These are phyloP conservation scores for Senna tora DNA, from an alignment of 306 rosid genomes.

Conservation along the genomic window DNA sequence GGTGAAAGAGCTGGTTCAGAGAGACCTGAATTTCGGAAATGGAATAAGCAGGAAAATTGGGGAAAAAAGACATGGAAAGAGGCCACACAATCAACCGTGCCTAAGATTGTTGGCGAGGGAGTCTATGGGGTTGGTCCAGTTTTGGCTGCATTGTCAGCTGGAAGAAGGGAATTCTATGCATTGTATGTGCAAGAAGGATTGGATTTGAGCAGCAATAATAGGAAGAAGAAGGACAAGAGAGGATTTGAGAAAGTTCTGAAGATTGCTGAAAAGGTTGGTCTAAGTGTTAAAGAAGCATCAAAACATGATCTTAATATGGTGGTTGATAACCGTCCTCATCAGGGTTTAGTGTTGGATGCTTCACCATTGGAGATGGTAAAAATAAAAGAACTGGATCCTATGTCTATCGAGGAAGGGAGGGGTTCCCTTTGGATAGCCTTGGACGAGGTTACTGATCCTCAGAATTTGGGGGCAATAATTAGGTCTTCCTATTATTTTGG, in stretches of 20 bases:
- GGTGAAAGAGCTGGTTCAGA: constrained; percentile 51
- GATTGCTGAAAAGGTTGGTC: constrained; percentile 71
- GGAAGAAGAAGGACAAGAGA: constrained; percentile 97
- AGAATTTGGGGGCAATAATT: constrained; percentile 89
- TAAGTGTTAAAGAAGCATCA: constrained; percentile 66
- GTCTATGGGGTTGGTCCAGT: constrained; percentile 95
- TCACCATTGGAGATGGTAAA: constrained; percentile 91
- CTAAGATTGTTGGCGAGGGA: constrained; percentile 86
- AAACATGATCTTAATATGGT: constrained; percentile 97
- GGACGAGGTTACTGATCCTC: constrained; percentile 97
- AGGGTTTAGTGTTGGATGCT: constrained; percentile 89
- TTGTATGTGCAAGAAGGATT: constrained; percentile 86
- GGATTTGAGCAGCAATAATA: constrained; percentile 76
- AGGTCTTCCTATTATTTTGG: constrained; percentile 93
- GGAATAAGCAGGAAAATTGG: constrained; percentile 84
- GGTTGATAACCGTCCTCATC: constrained; percentile 93
- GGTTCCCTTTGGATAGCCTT: constrained; percentile 88
- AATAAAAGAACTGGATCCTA: constrained; percentile 70
- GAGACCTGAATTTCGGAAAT: constrained; percentile 70
- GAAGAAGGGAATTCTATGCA: constrained; percentile 88
- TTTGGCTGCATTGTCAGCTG: constrained; percentile 91
- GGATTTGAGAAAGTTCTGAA: constrained; percentile 79
- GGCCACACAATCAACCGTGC: constrained; percentile 77
- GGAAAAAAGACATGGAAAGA: constrained; percentile 87
- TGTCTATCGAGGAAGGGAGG: constrained; percentile 65